Evolutionary conservation across 1,139 yeast species (phyloP), one percentile per base, ranked within the genome.

Genomic region (Yamadazyma atmosphaerica): DNA sequence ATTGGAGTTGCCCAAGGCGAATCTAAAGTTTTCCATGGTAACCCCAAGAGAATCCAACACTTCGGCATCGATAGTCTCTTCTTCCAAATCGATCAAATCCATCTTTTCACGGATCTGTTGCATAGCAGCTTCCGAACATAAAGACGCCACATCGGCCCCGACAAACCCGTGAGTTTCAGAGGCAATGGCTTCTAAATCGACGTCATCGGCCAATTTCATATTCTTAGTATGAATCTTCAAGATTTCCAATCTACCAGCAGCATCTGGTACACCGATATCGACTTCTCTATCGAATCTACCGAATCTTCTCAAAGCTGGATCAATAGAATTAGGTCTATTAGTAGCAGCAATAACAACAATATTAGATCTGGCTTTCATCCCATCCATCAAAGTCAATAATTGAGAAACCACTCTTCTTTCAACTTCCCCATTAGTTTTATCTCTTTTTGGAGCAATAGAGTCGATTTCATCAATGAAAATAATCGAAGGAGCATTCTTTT

Each of bases 251-350:
- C 99, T 87, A 54, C 98, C 98, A 51, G 95, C 88, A 43, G 97
- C 97, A 70, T 92, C 98, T 43, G 98, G 98, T 54, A 92, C 95
- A 65, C 98, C 98, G 59, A 92, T 89, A 65, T 92, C 98, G 50
- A 92, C 97, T 71, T 92, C 99, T 70, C 98, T 85, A 65, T 94
- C 99, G 60, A 94, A 92, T 73, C 99, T 86, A 61, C 99, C 99
- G 53, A 90, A 90, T 73, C 99, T 85, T 74, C 98, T 86, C 57
- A 92, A 77, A 24, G 99, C 98, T 31, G 98, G 97, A 63, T 92
- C 99, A 57, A 92, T 90, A 15, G 98, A 87, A 72, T 94, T 92
- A 56, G 98, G 98, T 69, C 98, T 83, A 69, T 94, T 94, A 36
- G 98, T 92, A 33, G 77, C 77, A 36, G 77, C 77, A 68, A 92